These are phyloP conservation scores for Suillus occidentalis DNA, from an alignment of 768 basidiomycete species.

Conservation along the genomic window DNA sequence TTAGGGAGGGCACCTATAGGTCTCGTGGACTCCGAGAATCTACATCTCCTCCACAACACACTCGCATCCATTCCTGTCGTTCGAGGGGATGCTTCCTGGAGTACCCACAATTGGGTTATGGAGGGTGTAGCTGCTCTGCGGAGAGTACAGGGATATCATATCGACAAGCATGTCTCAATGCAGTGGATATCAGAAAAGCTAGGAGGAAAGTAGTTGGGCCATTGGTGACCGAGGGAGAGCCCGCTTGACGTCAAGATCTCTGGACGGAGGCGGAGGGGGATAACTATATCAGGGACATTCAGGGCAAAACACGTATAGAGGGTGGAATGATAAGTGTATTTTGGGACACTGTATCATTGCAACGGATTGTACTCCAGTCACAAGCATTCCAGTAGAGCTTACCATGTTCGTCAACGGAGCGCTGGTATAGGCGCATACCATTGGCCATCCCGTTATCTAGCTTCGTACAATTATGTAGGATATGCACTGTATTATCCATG, in stretches of 20 bases:
- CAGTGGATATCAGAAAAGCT: conserved; percentile 32
- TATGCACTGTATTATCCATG: not conserved
- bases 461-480: not conserved
- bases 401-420: not conserved
- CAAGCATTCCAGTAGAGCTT: not conserved
- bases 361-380: conserved; percentile 25
- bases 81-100: conserved; percentile 29
- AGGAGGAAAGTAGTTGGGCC: conserved; percentile 21
- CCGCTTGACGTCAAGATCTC: not conserved
- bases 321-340: conserved; percentile 10
- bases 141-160: conserved; percentile 27
- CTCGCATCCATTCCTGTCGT: conserved; percentile 27
- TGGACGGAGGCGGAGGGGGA: conserved; percentile 3
- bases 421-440: not conserved
- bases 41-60: conserved; percentile 28
- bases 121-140: conserved; percentile 30
- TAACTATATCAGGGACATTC: conserved; percentile 13
- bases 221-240: not conserved
- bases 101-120: conserved; percentile 31
- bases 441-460: not conserved
- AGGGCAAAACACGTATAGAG: conserved; percentile 20
- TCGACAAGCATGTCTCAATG: conserved; percentile 30
- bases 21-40: conserved; percentile 27
- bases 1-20: conserved; percentile 23
- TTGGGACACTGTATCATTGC: conserved; percentile 17